phyloP scores from a whole-genome alignment of 2,329 filamentous ascomycete species.

The Colletotrichum nymphaeae region DNA sequence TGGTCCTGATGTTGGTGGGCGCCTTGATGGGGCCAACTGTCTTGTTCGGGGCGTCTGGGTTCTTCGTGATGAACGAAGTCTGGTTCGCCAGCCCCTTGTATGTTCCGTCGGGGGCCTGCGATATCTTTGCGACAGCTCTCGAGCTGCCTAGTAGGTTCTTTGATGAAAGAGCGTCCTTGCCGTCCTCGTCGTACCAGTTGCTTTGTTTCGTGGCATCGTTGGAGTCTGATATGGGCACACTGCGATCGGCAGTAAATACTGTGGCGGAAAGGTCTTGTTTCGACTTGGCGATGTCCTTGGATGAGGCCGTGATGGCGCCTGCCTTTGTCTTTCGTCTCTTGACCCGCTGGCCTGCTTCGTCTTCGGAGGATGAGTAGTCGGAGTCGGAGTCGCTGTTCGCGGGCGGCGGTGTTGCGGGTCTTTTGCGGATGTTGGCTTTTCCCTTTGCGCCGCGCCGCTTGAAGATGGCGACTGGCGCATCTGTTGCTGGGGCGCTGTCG shows the following conservation, averaged over 20 bases:
- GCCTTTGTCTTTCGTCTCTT: slow-evolving; percentile 82
- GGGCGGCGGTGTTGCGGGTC: slow-evolving; percentile 81
- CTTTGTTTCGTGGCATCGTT: slow-evolving; percentile 92
- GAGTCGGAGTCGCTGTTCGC: slow-evolving; percentile 69
- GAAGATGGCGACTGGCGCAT: slow-evolving; percentile 75
- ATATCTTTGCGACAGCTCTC: slow-evolving; percentile 43
- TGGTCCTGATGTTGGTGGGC: slow-evolving; percentile 88
- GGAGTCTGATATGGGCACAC: slow-evolving; percentile 69
- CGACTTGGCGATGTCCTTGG: slow-evolving; percentile 55
- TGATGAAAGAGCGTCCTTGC: slow-evolving; percentile 55
- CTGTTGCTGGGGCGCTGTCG: slow-evolving; percentile 38
- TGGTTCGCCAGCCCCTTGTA: slow-evolving; percentile 83
- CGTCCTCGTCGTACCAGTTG: slow-evolving; percentile 89
- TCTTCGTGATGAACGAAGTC: slow-evolving; percentile 81
- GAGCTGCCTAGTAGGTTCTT: slow-evolving; percentile 71
- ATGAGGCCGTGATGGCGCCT: slow-evolving; percentile 74
- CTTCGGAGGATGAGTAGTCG: slow-evolving; percentile 79
- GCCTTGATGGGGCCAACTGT: slow-evolving; percentile 89
- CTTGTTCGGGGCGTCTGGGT: slow-evolving; percentile 76
- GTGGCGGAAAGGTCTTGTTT: slow-evolving; percentile 61
- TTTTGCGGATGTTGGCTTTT: slow-evolving; percentile 83
- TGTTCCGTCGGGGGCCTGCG: slow-evolving; percentile 66
- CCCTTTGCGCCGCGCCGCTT: slow-evolving; percentile 86
- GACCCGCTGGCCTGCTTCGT: slow-evolving; percentile 79
- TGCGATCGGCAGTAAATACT: slow-evolving; percentile 70